Percentiles rank a stretch among this genome's conserved stretches.
Evolutionary conservation across 2,329 filamentous ascomycete species (phyloP).

Genomic region (Pseudocercospora cruenta): DNA sequence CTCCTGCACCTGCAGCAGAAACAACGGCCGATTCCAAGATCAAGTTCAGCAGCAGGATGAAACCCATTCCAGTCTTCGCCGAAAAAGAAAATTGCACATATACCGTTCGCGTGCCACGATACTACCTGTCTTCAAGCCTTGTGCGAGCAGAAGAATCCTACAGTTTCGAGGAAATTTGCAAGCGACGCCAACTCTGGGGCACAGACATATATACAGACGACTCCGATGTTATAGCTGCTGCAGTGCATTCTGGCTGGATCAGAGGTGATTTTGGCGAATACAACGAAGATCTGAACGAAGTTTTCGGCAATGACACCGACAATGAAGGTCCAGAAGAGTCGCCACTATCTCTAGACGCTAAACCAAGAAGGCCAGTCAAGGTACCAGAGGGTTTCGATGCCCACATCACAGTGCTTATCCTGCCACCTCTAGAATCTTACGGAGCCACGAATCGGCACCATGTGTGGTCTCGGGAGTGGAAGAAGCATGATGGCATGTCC

Average conservation of each 20-base stretch:
- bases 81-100: conserved; percentile 86
- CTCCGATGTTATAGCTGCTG: conserved; percentile 88
- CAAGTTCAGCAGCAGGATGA: conserved; percentile 64
- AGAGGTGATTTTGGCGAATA: conserved; percentile 78
- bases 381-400: conserved; percentile 74
- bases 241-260: conserved; percentile 92
- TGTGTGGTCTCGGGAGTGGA: conserved; percentile 80
- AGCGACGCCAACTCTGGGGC: conserved; percentile 82
- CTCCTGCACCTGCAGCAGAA: conserved; percentile 42
- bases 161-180: conserved; percentile 81
- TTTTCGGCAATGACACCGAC: conserved; percentile 39
- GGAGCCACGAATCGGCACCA: conserved; percentile 75
- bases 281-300: conserved; percentile 37
- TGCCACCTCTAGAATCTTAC: conserved; percentile 80
- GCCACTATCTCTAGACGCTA: conserved; percentile 23
- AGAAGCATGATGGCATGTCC: conserved; percentile 82
- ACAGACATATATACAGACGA: conserved; percentile 95
- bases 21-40: conserved; percentile 56
- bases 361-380: conserved; percentile 61
- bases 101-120: conserved; percentile 81
- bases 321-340: conserved; percentile 40
- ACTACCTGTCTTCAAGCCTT: conserved; percentile 60
- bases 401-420: conserved; percentile 82
- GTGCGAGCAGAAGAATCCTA: conserved; percentile 42
- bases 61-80: conserved; percentile 74